These are phyloP conservation scores for Mucor plumbeus DNA, from an alignment of 371 early-diverging fungal species.

Conservation along the genomic window DNA sequence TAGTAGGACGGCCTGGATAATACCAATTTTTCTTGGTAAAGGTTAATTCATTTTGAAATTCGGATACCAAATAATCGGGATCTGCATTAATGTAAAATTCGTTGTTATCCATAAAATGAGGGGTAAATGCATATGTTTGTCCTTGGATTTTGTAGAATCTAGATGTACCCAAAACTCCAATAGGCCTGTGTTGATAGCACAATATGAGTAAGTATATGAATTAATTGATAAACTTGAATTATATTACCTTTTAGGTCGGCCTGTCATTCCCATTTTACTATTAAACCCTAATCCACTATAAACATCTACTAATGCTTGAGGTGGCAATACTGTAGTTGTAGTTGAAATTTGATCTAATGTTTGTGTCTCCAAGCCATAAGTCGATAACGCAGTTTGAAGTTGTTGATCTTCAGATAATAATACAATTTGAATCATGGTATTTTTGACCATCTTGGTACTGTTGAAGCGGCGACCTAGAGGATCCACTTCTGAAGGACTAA, in stretches of 20 bases:
- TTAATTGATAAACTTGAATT: neutral
- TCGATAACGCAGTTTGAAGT: conserved; percentile 68
- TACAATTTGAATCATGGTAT: conserved; percentile 80
- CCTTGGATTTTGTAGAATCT: conserved; percentile 83
- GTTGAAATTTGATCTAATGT: conserved; percentile 71
- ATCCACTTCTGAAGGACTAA: conserved; percentile 83
- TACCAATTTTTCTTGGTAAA: conserved; percentile 84
- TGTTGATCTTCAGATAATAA: conserved; percentile 75
- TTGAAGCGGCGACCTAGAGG: conserved; percentile 80
- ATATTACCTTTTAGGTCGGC: conserved; percentile 72
- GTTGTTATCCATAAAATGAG: conserved; percentile 89
- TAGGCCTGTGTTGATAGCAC: conserved; percentile 36
- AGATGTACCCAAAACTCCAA: conserved; percentile 80
- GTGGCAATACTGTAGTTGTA: conserved; percentile 66
- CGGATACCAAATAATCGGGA: conserved; percentile 76
- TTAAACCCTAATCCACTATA: conserved; percentile 78
- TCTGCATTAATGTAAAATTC: conserved; percentile 87
- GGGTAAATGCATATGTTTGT: conserved; percentile 84
- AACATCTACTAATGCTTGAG: conserved; percentile 78
- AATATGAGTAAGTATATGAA: neutral
- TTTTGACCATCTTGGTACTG: conserved; percentile 41
- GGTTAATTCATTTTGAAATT: conserved; percentile 78
- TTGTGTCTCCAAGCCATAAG: conserved; percentile 81
- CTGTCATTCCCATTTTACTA: conserved; percentile 75
- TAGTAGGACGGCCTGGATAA: conserved; percentile 83